Evolutionary conservation across 208 protist genomes (phyloP), one percentile per base, ranked within the genome.

Genomic region (Leishmania aethiopica): DNA sequence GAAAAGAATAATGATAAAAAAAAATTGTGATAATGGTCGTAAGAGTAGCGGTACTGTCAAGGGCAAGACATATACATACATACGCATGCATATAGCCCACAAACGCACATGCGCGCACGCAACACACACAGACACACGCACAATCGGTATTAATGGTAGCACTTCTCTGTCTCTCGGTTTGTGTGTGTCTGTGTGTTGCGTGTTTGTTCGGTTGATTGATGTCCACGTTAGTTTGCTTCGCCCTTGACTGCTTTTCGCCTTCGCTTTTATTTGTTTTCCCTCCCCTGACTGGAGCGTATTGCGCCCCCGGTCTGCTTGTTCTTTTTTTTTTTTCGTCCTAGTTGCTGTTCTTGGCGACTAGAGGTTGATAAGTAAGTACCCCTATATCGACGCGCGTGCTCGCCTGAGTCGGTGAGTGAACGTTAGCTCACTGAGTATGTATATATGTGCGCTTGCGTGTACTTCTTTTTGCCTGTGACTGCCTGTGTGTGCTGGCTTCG

Each of bases 1-100:
- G 28, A 57, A 49, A 37, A 45, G 40, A 28, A 35, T n/a, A 66
- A 80, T 37, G 74, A 81, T 35, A 75, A 81, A 59, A 25, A 53
- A 15, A 42, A 49, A 66, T 75, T 11, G 60, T 47, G 49, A 69
- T 69, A 40, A 69, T 69, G 13, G 32, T 69, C 32, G 32, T 40
- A 69, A 32, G 62, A 69, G 62, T 40, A 40, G 32, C 32, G 28
- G 11, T 22, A 69, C 62, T 69, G 62, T 40, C 62, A 13, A 69
- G 7, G 69, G 42, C 19, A 73, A 73, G 37, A 71, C 35, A 42
- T 42, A 19, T 42, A 40, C 35, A 71, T 42, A 71, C 17, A 47
- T 28, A 35, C 28, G 45, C 35, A 22, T 25, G 35, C 6, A 45
- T 32, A 70, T n/a, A 67, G 25, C 11, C 11, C 25, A 45, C 42